Evolutionary conservation across 805 yeast genomes (phyloP), one percentile per base, ranked within the genome.

Genomic region (Wickerhamomyces silvicola): DNA sequence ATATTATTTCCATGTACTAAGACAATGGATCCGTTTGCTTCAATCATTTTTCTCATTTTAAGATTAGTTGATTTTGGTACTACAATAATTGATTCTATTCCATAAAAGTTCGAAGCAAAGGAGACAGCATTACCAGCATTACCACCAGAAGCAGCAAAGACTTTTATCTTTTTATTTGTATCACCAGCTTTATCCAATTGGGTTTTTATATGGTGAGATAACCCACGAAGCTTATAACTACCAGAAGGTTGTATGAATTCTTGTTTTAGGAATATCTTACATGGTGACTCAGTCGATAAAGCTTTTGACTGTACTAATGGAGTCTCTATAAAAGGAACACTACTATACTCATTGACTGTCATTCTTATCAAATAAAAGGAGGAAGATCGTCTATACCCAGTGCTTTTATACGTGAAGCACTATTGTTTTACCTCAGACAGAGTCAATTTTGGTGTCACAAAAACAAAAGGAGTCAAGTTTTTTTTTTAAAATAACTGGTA

Each of bases 61-160:
- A 45, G 45, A 33, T 68, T 66, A 9, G 83, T 65, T 4, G 62
- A 51, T 1, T 46, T 51, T 1, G 86, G 86, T 2, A 80, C 71
- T 0, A 74, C 81, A 2, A 80, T 83, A 0, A 81, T 75, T 50
- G 66, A 35, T 35, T 53, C 48, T 42, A 70, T 35, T 27, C 59
- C 30, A 37, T 52, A 43, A 50, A 60, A 48, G 33, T 55, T 41
- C 3, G 73, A 63, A 21, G 73, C 62, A 28, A 61, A 62, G 0
- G 76, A 72, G 6, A 75, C 77, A 6, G 78, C 78, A 33, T 69
- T 57, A 2, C 75, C 75, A 11, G 75, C 75, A 39, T 69, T 69
- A 5, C 79, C 78, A 9, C 78, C 79, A 25, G 74, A 66, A 10
- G 76, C 70, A 6, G 76, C 66, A 38, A 64, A 65, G 5, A 72